These are phyloP conservation scores for Suillus variegatus DNA, from an alignment of 768 basidiomycete species.

Conservation along the genomic window DNA sequence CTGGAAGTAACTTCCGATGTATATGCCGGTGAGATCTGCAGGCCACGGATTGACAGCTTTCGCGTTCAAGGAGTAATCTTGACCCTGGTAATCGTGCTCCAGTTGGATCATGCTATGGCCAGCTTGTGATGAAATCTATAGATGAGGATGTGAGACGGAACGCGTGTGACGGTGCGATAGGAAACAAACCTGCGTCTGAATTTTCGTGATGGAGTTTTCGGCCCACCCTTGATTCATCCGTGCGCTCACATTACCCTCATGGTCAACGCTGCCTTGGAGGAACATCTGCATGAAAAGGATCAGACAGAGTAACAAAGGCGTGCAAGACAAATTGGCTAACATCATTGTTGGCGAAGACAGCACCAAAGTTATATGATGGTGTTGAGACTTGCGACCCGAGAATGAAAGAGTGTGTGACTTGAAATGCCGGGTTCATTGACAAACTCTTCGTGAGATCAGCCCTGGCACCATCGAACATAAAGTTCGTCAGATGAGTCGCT, in stretches of 20 bases:
- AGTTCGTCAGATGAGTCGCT: constrained; percentile 93
- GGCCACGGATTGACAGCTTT: constrained; percentile 93
- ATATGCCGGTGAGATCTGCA: constrained; percentile 86
- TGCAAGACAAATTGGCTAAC: constrained; percentile 40
- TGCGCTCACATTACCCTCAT: constrained; percentile 87
- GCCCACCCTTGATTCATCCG: constrained; percentile 92
- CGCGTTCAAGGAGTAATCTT: constrained; percentile 81
- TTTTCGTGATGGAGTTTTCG: constrained; percentile 73
- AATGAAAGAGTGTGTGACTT: constrained; percentile 95
- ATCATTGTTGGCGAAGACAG: constrained; percentile 83
- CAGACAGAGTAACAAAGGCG: constrained; percentile 26
- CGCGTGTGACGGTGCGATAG: not conserved
- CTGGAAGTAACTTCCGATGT: constrained; percentile 89
- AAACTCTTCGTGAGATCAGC: constrained; percentile 95
- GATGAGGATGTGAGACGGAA: constrained; percentile 19
- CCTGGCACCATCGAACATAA: constrained; percentile 95
- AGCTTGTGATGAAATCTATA: constrained; percentile 69
- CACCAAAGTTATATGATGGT: constrained; percentile 92
- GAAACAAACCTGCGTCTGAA: constrained; percentile 76
- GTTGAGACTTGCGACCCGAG: constrained; percentile 84
- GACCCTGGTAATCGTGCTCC: constrained; percentile 92
- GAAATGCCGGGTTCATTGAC: constrained; percentile 94
- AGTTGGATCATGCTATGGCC: constrained; percentile 91
- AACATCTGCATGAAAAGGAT: constrained; percentile 59
- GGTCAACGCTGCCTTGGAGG: constrained; percentile 91